Evolutionary conservation across 805 yeast genomes (phyloP), one percentile per base, ranked within the genome.

Genomic region (Blastobotrys muscicola): DNA sequence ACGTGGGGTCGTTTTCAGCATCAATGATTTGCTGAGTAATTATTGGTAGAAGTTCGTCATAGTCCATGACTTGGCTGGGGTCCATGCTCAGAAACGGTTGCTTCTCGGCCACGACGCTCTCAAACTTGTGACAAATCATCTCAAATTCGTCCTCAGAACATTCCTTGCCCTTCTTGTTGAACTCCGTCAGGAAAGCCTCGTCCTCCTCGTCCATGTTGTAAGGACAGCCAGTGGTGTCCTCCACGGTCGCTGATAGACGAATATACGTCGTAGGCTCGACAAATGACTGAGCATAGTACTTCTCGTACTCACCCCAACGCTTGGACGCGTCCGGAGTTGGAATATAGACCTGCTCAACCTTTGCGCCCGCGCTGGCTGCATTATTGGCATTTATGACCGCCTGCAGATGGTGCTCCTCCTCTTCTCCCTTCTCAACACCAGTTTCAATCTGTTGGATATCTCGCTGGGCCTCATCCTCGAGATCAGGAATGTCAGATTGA

Each of bases 351-450:
- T 73, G 72, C 53, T 68, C 66, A 42, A 71, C 71, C 46, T 57
- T 67, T 3, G 67, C 69, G 45, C 75, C 75, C 2, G 59, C 55
- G 45, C 76, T 66, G 13, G 84, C 72, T 2, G 80, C 79, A 29
- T 78, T 76, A 1, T 86, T 77, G 10, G 90, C 90, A 62, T 80
- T 79, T 51, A 92, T 81, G 40, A 89, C 96, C 50, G 82, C 85
- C 61, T 90, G 95, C 49, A 92, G 71, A 74, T 92, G 98, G 35
- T 85, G 92, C 62, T 92, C 98, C 50, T 86, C 95, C 64, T 92
- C 98, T 64, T 92, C 98, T 53, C 84, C 86, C 61, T 92, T 92
- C 58, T 92, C 98, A 35, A 92, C 98, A 65, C 98, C 98, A 5
- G 97, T 90, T 56, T 92, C 98, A 36, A 92, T 76, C 48, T 86